Evolutionary conservation across 352 stramenopile species (phyloP), one percentile per base, ranked within the genome.

Genomic region (Saprolegnia parasitica): DNA sequence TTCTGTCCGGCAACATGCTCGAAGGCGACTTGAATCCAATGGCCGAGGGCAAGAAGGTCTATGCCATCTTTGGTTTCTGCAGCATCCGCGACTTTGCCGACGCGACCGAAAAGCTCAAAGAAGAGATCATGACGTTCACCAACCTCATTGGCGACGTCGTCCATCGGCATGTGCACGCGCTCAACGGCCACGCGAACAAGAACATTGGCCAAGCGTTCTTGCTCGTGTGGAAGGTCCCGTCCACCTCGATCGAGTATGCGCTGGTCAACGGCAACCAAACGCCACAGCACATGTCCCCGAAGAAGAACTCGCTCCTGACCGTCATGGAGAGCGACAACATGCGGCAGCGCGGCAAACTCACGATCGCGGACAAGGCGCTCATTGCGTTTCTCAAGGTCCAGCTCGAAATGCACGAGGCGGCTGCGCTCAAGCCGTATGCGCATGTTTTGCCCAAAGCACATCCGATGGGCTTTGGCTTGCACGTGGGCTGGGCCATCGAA

Each of bases 401-500:
- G 79, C 90, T 94, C 72, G 85, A 93, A 71, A 62, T 94, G 26
- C 81, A 92, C 67, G 90, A 93, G 56, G 65, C 64, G 89, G 32
- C 78, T 66, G 4, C 84, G 82, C 21, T 75, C 78, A 26, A 80
- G 86, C 16, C 90, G 96, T 26, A 80, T 97, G 10, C 84, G 89
- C 61, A 82, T 91, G 20, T 96, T 97, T 71, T 83, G 87, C 0
- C 78, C 81, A 3, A 65, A 56, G 66, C 93, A 92, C 8, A 67
- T 13, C 60, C 79, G 64, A 97, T 98, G 87, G 96, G 95, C 20
- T 98, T 98, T 73, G 96, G 94, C 37, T 90, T 99, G 75, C 95
- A 98, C 76, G 90, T 97, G n/a, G 96, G 96, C 42, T 98, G 92
- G 89, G 95, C 95, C 11, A 93, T 98, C 32, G 93, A 98, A 78